Base-by-base conservation (phyloP, 2,329 filamentous ascomycete species). In the Curvularia hawaiiensis region DNA sequence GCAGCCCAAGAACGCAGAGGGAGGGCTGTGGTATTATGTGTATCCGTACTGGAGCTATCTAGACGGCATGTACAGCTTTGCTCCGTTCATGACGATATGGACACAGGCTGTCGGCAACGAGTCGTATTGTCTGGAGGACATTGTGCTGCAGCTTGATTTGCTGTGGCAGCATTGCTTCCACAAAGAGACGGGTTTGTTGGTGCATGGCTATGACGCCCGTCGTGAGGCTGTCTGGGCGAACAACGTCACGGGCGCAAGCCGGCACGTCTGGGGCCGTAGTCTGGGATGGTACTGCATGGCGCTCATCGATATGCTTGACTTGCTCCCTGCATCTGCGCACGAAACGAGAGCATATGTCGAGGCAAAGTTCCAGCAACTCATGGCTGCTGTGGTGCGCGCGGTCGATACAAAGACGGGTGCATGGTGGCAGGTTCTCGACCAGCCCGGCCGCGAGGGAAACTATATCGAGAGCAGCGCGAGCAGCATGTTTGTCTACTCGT, bases 391-490 rank as follows among this genome's bases (percentile, higher is more conserved):
- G 0, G 73, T 78, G 22, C 54, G 60, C 2, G 75, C 78, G 0
- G 77, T 28, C 0, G 64, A 65, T 14, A 10, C 20, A 0, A 26
- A 39, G 16, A 57, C 61, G 1, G 82, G 83, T 0, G 84, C 79
- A 2, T 87, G 85, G 80, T 87, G 84, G 82, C 77, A 85, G 60
- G 74, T 87, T 40, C 80, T 87, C 74, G 80, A 79, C 56, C 78
- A 80, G 39, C 78, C 80, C 0, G 79, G 78, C 1, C 64, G 70
- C 3, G 53, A 77, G 31, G 82, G 81, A 0, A 88, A 88, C 66
- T 88, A 86, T 65, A 78, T 88, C 39, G 85, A 88, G 75, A 83
- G 82, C 31, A 86, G 83, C 51, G 83, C 79, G 11, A 82, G 80
- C 10, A 82, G 82, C 2, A 85, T 88, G 81, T 87, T 86, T 62